These are phyloP conservation scores for Aspergillus heteromorphus DNA, from an alignment of 495 filamentous ascomycete genomes.

Conservation along the genomic window DNA sequence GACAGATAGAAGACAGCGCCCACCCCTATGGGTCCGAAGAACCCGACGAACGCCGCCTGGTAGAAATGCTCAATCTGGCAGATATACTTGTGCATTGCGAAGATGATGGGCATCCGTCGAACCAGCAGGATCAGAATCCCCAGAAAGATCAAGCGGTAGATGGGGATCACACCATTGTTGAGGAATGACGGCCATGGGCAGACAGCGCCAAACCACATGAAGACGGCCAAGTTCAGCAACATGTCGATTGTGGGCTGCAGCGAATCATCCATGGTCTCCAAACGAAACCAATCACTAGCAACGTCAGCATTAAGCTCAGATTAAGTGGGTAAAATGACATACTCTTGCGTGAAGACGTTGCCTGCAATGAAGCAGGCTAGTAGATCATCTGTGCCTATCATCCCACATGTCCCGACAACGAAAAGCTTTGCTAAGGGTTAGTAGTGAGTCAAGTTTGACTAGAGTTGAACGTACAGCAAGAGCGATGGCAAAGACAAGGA, in stretches of 20 bases:
- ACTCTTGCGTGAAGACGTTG: conserved; percentile 84
- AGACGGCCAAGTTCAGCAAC: conserved; percentile 79
- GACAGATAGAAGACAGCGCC: conserved; percentile 88
- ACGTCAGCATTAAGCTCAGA: conserved; percentile 7
- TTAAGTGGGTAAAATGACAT: conserved; percentile 13
- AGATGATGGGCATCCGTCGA: conserved; percentile 71
- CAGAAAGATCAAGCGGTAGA: conserved; percentile 71
- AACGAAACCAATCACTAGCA: conserved; percentile 76
- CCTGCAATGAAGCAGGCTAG: conserved; percentile 92
- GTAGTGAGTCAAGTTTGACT: conserved; percentile 13
- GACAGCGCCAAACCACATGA: conserved; percentile 88
- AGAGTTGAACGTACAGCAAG: conserved; percentile 56
- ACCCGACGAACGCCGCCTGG: conserved; percentile 80
- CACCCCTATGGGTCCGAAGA: conserved; percentile 94
- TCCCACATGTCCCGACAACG: conserved; percentile 77
- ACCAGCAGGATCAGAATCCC: conserved; percentile 78
- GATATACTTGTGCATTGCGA: conserved; percentile 68
- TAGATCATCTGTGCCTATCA: conserved; percentile 89
- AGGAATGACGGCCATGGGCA: conserved; percentile 75
- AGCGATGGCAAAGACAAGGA: conserved; percentile 83
- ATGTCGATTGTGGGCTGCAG: conserved; percentile 87
- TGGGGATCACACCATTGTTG: conserved; percentile 63
- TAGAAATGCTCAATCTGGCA: conserved; percentile 69
- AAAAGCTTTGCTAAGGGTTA: conserved; percentile 49
- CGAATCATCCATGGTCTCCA: conserved; percentile 81